Conservation (phyloP, 495 filamentous ascomycete genomes). For the Usnea hakonensis region DNA sequence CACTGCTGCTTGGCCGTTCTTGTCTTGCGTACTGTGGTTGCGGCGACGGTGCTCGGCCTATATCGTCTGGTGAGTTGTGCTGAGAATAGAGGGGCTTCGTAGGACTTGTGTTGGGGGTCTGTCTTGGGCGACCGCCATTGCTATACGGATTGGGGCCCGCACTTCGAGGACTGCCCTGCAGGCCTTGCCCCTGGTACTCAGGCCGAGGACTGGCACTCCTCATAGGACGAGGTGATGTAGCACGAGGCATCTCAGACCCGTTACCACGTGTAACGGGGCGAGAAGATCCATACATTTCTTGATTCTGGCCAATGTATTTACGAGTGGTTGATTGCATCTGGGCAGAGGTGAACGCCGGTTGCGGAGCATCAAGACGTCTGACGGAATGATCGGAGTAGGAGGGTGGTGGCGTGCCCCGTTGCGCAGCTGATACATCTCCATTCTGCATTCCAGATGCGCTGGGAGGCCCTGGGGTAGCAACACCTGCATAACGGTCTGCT, state of each 20-base stretch:
- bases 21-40: slow-evolving; percentile 52
- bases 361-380: slow-evolving; percentile 77
- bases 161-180: slow-evolving; percentile 19
- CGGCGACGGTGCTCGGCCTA: slow-evolving; percentile 50
- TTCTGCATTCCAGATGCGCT: slow-evolving; percentile 47
- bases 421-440: slow-evolving; percentile 39
- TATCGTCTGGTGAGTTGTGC: slow-evolving; percentile 48
- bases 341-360: slow-evolving; percentile 82
- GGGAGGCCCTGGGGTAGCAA: slow-evolving; percentile 70
- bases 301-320: slow-evolving; percentile 74
- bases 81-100: slow-evolving; percentile 32
- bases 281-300: slow-evolving; percentile 61
- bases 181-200: slow-evolving; percentile 18
- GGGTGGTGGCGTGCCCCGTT: slow-evolving; percentile 70
- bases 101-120: slow-evolving; percentile 22
- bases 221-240: slow-evolving; percentile 44
- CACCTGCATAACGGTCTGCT: slow-evolving; percentile 87
- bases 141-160: slow-evolving; percentile 28
- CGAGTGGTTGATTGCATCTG: slow-evolving; percentile 92
- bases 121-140: slow-evolving; percentile 11
- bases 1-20: slow-evolving; percentile 56
- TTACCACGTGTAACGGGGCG: slow-evolving; percentile 28
- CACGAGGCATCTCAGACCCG: slow-evolving; percentile 38
- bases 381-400: slow-evolving; percentile 67
- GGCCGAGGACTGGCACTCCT: slow-evolving; percentile 52